A percentile compares a stretch with the other conserved stretches of the same genome.
phyloP scores from a whole-genome alignment of 106 monocot genomes.

The Acorus gramineus region DNA sequence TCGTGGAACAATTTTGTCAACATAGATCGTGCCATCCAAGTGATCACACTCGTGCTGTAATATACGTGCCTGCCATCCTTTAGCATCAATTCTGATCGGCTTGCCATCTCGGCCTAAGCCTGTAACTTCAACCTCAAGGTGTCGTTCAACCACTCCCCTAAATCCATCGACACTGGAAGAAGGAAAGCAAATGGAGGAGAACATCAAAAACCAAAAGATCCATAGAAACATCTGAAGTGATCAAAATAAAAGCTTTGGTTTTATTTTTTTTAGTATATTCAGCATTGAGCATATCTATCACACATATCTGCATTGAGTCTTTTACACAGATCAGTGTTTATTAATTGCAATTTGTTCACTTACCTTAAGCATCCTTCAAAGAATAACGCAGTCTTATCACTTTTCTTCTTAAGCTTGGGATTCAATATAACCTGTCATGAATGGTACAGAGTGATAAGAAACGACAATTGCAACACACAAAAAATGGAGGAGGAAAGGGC shows the following conservation, averaged over 20 bases:
- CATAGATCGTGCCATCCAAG: slow-evolving; percentile 79
- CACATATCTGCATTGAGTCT: background rate
- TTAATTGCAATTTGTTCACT: background rate
- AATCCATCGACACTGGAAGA: slow-evolving; percentile 73
- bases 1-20: slow-evolving; percentile 78
- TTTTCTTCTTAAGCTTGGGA: slow-evolving; percentile 61
- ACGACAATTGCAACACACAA: background rate
- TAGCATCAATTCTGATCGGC: slow-evolving; percentile 57
- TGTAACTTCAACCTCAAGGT: slow-evolving; percentile 88
- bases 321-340: background rate
- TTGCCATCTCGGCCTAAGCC: slow-evolving; percentile 54
- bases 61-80: slow-evolving; percentile 90
- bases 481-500: no score
- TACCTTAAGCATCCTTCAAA: slow-evolving; percentile 99
- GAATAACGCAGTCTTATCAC: slow-evolving; percentile 66
- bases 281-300: no score
- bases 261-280: no score
- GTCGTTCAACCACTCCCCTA: slow-evolving; percentile 72
- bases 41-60: slow-evolving; percentile 94
- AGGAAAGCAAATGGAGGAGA: background rate
- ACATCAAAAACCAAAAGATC: background rate
- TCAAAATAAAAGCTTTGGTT: no score
- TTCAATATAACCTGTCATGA: slow-evolving; percentile 70
- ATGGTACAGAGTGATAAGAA: slow-evolving; percentile 5
- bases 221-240: background rate